phyloP scores from a whole-genome alignment of 2,329 filamentous ascomycete genomes.

The Neocatenulostroma microsporum region DNA sequence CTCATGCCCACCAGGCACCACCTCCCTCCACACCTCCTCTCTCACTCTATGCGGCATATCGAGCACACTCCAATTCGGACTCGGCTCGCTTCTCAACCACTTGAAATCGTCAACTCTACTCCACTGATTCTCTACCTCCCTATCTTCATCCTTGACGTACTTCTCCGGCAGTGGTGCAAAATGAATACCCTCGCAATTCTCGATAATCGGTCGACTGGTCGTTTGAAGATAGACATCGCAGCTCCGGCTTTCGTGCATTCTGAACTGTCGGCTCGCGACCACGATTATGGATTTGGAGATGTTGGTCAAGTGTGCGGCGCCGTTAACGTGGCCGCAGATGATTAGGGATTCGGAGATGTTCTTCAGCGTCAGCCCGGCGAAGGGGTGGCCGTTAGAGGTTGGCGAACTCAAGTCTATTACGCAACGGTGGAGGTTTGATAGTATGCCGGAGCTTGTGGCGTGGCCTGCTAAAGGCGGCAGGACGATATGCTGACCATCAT shows the following conservation, averaged over 20 bases:
- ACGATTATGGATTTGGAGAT: slow-evolving; percentile 67
- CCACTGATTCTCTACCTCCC: slow-evolving; percentile 58
- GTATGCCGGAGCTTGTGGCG: slow-evolving; percentile 64
- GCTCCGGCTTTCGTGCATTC: slow-evolving; percentile 79
- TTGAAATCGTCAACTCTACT: slow-evolving; percentile 94
- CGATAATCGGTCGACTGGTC: slow-evolving; percentile 81
- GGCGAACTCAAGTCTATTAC: slow-evolving; percentile 71
- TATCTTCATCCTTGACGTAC: slow-evolving; percentile 39
- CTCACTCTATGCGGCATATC: slow-evolving; percentile 36
- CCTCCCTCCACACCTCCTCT: slow-evolving; percentile 55
- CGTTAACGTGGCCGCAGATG: slow-evolving; percentile 68
- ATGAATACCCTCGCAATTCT: slow-evolving; percentile 69
- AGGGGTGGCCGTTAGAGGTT: slow-evolving; percentile 50
- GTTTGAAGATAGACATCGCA: slow-evolving; percentile 80
- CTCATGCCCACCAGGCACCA: slow-evolving; percentile 57
- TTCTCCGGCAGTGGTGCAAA: slow-evolving; percentile 67
- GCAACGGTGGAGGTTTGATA: slow-evolving; percentile 62
- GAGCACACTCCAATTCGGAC: slow-evolving; percentile 78
- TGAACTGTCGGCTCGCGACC: slow-evolving; percentile 74
- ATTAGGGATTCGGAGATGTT: slow-evolving; percentile 64
- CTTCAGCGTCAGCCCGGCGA: slow-evolving; percentile 63
- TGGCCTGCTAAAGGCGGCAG: slow-evolving; percentile 63
- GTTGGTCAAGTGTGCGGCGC: slow-evolving; percentile 74
- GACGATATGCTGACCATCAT: slow-evolving; percentile 64
- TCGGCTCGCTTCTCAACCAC: slow-evolving; percentile 80